Conservation (phyloP, 305 asterid species). For the Fraxinus floribunda region DNA sequence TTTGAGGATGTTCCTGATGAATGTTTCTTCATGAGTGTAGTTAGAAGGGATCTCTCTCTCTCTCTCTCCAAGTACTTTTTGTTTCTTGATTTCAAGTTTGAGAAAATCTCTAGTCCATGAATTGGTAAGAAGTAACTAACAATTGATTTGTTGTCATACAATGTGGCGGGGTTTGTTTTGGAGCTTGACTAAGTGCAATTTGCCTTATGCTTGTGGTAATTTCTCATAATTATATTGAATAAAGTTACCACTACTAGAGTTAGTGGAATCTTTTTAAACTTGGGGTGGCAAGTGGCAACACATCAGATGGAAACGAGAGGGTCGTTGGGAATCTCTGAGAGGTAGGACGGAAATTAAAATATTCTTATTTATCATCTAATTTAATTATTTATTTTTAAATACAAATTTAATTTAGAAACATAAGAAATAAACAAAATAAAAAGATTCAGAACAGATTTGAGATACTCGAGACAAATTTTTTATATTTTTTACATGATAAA, state of each 20-base stretch:
- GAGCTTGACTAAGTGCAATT: conserved; percentile 24
- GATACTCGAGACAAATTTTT: not conserved
- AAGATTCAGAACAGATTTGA: not conserved
- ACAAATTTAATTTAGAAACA: not conserved
- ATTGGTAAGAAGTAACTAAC: conserved; percentile 8
- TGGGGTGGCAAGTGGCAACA: not conserved
- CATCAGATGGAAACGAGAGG: not conserved
- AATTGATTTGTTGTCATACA: conserved; percentile 28
- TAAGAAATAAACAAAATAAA: not conserved
- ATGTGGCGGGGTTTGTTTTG: conserved; percentile 40
- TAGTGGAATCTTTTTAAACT: not conserved
- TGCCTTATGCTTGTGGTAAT: conserved; percentile 4
- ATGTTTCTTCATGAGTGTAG: conserved; percentile 44
- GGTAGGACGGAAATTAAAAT: not conserved
- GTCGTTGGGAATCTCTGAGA: not conserved
- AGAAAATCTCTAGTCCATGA: conserved; percentile 12
- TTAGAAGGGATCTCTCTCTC: not conserved
- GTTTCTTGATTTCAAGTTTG: not conserved
- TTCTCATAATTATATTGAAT: not conserved
- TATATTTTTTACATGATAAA: too few relatives aligned
- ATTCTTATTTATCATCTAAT: not conserved
- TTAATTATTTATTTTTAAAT: not conserved
- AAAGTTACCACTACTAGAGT: not conserved
- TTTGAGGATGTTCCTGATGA: conserved; percentile 43
- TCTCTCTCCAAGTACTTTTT: not conserved